These are phyloP conservation scores for Magnaporthiopsis rhizophila DNA, from an alignment of 2,329 filamentous ascomycete species.

Conservation along the genomic window DNA sequence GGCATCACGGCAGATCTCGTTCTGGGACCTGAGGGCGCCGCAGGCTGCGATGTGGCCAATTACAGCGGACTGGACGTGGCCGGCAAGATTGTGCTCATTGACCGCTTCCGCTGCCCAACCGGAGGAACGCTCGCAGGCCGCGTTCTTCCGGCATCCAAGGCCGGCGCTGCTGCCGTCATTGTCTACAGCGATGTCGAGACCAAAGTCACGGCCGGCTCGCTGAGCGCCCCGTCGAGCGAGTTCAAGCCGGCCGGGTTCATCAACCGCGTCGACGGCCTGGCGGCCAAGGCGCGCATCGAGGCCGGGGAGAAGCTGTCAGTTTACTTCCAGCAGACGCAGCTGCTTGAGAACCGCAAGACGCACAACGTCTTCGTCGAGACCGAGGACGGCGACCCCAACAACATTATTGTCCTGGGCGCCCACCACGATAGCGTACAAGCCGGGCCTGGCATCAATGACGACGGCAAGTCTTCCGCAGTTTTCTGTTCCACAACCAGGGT, in stretches of 20 bases:
- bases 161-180: constrained; percentile 41
- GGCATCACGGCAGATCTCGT: constrained; percentile 32
- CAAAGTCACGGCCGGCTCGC: constrained; percentile 29
- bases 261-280: constrained; percentile 6
- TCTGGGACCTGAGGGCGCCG: constrained; percentile 28
- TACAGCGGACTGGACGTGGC: constrained; percentile 29
- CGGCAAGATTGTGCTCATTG: constrained; percentile 31
- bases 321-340: constrained; percentile 7
- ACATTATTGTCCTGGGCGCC: constrained; percentile 58
- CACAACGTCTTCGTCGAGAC: constrained; percentile 59
- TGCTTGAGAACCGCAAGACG: constrained; percentile 36
- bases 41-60: constrained; percentile 27
- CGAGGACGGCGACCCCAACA: constrained; percentile 47
- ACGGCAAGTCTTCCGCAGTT: constrained; percentile 35
- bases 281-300: constrained; percentile 1
- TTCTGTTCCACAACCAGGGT: neutral
- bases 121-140: constrained; percentile 35
- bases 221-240: constrained; percentile 4
- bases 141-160: constrained; percentile 43
- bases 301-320: constrained; percentile 15
- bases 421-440: constrained; percentile 57
- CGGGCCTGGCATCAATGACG: constrained; percentile 70
- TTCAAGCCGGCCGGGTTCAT: constrained; percentile 5
- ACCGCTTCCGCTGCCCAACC: constrained; percentile 31
- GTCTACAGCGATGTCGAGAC: constrained; percentile 47